Evolutionary conservation across 768 basidiomycete species (phyloP).

Genomic region (Trametes meyenii): DNA sequence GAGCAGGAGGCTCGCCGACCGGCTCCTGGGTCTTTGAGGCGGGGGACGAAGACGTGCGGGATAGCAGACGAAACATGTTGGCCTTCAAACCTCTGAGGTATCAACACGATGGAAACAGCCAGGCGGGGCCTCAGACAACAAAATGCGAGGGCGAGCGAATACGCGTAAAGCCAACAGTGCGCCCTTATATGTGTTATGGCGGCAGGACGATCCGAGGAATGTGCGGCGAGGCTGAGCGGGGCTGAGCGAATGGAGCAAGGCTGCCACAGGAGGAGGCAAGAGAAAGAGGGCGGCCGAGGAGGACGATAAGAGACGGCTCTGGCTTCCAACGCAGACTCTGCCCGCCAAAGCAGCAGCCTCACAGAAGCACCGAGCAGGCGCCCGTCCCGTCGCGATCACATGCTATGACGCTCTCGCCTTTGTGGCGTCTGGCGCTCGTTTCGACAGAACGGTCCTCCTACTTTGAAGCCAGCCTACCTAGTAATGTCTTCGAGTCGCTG

Average conservation of each 20-base stretch:
- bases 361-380: background rate
- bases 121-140: background rate
- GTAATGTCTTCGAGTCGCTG: too few species aligned
- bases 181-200: too few species aligned
- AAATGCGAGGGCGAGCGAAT: background rate
- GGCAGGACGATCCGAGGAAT: background rate
- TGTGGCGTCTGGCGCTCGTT: background rate
- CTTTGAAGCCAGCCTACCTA: background rate
- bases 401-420: background rate
- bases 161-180: too few species aligned
- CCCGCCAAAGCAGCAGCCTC: background rate
- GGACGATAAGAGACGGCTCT: background rate
- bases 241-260: background rate
- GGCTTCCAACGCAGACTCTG: background rate
- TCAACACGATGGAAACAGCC: background rate
- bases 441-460: background rate
- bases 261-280: background rate
- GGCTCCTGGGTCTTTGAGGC: background rate
- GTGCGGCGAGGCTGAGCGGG: background rate
- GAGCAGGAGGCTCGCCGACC: background rate
- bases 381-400: background rate
- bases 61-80: background rate
- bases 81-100: background rate
- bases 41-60: background rate
- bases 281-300: background rate